phyloP scores from a whole-genome alignment of 2,329 filamentous ascomycete species.

The Cladosporium sp. region DNA sequence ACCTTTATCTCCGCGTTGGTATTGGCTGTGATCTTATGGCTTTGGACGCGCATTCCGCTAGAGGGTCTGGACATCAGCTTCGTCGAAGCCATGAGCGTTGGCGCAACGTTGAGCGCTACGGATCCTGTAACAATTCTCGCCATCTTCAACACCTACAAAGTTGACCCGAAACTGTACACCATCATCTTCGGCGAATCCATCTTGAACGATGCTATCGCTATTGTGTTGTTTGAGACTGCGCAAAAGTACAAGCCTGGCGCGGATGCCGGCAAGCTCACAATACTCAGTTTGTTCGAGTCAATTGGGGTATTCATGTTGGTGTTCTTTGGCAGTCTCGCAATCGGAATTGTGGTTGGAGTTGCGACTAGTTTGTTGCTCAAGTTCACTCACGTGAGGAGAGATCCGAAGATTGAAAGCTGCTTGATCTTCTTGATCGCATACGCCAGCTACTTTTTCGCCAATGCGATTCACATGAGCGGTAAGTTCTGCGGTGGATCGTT shows the following conservation, averaged over 20 bases:
- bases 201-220: conserved; percentile 95
- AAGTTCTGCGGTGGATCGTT: conserved; percentile 34
- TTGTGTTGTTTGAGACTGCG: conserved; percentile 96
- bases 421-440: conserved; percentile 91
- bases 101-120: conserved; percentile 91
- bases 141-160: conserved; percentile 99
- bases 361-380: conserved; percentile 84
- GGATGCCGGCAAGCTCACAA: conserved; percentile 63
- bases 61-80: conserved; percentile 84
- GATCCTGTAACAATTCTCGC: conserved; percentile 96
- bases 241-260: conserved; percentile 82
- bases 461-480: conserved; percentile 95
- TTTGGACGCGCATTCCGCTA: conserved; percentile 83
- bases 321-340: conserved; percentile 90
- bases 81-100: conserved; percentile 93
- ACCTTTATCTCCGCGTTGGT: conserved; percentile 98
- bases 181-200: conserved; percentile 99
- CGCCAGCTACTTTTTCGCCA: conserved; percentile 95
- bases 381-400: conserved; percentile 86
- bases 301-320: conserved; percentile 91
- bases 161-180: conserved; percentile 97
- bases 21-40: conserved; percentile 78
- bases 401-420: conserved; percentile 95
- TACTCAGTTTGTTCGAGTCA: conserved; percentile 83
- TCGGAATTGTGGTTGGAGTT: conserved; percentile 84